phyloP scores from a whole-genome alignment of 495 filamentous ascomycete genomes.

The Neurospora hispaniola region DNA sequence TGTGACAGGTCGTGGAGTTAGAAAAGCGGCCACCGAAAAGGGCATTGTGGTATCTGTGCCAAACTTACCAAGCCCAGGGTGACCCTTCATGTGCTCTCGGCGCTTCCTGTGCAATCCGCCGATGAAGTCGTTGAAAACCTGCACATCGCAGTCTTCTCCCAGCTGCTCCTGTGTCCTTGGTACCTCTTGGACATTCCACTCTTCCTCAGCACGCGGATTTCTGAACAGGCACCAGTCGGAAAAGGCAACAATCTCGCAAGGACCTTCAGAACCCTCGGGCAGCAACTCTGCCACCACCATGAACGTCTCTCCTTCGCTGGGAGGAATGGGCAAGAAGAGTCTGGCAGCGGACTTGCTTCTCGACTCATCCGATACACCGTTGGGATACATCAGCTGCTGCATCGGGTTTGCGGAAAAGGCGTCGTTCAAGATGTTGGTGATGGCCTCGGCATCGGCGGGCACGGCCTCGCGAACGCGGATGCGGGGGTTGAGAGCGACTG shows the following conservation, averaged over 20 bases:
- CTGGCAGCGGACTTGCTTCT: conserved; percentile 7
- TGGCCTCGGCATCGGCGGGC: conserved; percentile 9
- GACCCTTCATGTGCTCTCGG: conserved; percentile 11
- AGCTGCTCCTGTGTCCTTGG: conserved; percentile 12
- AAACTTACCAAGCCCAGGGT: conserved; percentile 17
- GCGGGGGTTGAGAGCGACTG: conserved; percentile 6
- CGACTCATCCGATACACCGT: conserved; percentile 4
- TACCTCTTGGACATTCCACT: conserved; percentile 13
- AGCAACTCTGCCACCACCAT: conserved; percentile 19
- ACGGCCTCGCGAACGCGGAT: conserved; percentile 18
- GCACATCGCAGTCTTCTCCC: conserved; percentile 13
- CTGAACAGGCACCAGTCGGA: conserved; percentile 15
- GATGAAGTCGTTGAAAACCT: conserved; percentile 16
- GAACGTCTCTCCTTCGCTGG: conserved; percentile 3
- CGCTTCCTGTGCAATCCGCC: conserved; percentile 10
- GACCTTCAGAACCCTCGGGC: conserved; percentile 5
- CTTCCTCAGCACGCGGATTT: conserved; percentile 12
- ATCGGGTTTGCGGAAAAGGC: conserved; percentile 18
- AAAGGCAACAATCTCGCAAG: conserved; percentile 19
- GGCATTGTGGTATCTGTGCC: neutral
- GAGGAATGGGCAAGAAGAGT: neutral
- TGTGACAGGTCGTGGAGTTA: conserved; percentile 6
- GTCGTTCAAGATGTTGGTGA: conserved; percentile 11
- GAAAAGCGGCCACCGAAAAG: neutral
- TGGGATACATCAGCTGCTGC: conserved; percentile 18